Evolutionary conservation across 1,139 yeast genomes (phyloP), one percentile per base, ranked within the genome.

Genomic region (Yamadazyma songkhlaensis): DNA sequence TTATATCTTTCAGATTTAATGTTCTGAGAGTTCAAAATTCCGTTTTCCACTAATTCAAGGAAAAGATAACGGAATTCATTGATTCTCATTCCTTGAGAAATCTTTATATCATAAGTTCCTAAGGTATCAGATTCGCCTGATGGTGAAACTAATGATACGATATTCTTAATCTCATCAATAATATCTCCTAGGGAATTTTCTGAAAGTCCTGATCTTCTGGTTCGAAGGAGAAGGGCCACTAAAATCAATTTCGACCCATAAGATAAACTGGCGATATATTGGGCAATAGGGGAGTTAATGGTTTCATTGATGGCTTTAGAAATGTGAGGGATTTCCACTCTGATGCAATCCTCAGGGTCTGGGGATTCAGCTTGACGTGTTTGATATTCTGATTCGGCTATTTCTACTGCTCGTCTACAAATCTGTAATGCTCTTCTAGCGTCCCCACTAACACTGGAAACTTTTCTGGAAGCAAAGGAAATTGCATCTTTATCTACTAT

Each of bases 371-470:
- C 17, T 13, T 27, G 13, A n/a, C 11, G 27, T 4, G 8, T 4
- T 25, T 25, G 15, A 31, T 46, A 79, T 42, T 78, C 81, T 40
- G 60, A 60, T 51, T 86, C 95, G 0, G 97, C 96, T 28, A 90
- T 69, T 55, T 89, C 97, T 6, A 90, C 86, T 0, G 97, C 97
- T 42, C 97, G 67, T 31, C 94, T 74, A 54, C 96, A 86, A 11
- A 92, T 86, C 42, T 86, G 86, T 39, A 94, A 66, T 0, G 96
- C 97, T 46, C 97, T 71, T 51, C 99, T 72, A 2, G 97, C 98
- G 66, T 92, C 99, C 40, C 99, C 98, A 58, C 94, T 85, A 4
- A 92, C 97, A 62, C 95, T 82, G 6, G 97, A 96, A 31, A 92
- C 95, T 59, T 89, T 89, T 59, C 97, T 76, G 1, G 97, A 80